These are phyloP conservation scores for Trichosporon sp. DNA, from an alignment of 1,284 basidiomycete genomes.

Conservation along the genomic window DNA sequence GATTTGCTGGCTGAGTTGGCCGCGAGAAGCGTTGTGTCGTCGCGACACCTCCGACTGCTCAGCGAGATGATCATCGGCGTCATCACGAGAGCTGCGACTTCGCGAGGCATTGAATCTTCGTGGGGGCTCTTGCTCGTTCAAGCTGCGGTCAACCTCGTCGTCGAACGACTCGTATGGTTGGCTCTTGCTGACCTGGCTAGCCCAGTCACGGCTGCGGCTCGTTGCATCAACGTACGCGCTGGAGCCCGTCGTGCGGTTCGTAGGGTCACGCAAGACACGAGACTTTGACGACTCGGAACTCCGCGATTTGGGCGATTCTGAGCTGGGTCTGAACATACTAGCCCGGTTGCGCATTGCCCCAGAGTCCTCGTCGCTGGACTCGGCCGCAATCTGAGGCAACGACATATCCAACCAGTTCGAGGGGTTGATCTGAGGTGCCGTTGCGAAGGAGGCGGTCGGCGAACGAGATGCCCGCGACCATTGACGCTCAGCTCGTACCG, in stretches of 20 bases:
- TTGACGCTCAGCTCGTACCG: not conserved
- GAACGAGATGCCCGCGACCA: constrained; percentile 2
- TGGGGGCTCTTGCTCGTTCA: not conserved
- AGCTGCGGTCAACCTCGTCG: constrained; percentile 1
- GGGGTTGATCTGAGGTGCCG: constrained; percentile 11
- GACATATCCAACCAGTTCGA: constrained; percentile 24
- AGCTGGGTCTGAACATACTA: constrained; percentile 6
- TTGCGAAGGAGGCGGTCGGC: constrained; percentile 15
- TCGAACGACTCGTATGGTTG: constrained; percentile 16
- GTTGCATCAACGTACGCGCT: constrained; percentile 2
- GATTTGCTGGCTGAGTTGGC: not conserved
- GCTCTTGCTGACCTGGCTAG: constrained; percentile 1
- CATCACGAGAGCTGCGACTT: not conserved
- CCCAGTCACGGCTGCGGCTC: constrained; percentile 4
- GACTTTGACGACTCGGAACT: constrained; percentile 14
- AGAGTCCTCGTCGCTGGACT: constrained; percentile 10
- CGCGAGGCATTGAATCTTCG: not conserved
- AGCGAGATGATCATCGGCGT: not conserved
- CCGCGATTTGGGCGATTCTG: constrained; percentile 29
- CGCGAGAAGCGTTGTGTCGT: not conserved
- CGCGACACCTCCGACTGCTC: not conserved
- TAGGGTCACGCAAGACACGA: not conserved
- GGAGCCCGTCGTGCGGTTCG: not conserved
- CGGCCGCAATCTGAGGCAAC: constrained; percentile 39
- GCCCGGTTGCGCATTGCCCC: constrained; percentile 3